Evolutionary conservation across 495 filamentous ascomycete species (phyloP).

Genomic region (Daldinia decipiens): DNA sequence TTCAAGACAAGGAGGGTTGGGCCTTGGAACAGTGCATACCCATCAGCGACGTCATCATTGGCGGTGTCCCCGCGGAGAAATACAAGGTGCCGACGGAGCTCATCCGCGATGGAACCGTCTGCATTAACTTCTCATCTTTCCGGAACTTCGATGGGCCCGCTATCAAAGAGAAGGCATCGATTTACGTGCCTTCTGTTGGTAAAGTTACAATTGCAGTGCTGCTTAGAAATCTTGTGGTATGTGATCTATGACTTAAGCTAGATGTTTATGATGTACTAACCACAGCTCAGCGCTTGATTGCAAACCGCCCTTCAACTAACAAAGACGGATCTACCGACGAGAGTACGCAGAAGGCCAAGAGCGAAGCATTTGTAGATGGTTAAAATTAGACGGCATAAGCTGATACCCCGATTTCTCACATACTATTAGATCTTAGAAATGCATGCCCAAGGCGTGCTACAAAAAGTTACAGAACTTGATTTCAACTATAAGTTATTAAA

Average conservation of each 20-base stretch:
- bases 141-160: conserved; percentile 87
- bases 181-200: conserved; percentile 95
- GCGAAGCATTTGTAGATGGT: conserved; percentile 52
- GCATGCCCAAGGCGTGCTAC: conserved; percentile 9
- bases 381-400: conserved; percentile 26
- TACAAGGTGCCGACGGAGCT: conserved; percentile 89
- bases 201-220: conserved; percentile 97
- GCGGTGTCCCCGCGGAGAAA: conserved; percentile 84
- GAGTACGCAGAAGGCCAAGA: conserved; percentile 48
- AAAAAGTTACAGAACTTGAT: neutral
- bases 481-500: neutral
- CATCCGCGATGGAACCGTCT: conserved; percentile 88
- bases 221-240: conserved; percentile 85
- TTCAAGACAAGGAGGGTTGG: conserved; percentile 79
- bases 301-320: conserved; percentile 52
- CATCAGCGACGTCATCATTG: conserved; percentile 91
- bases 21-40: conserved; percentile 81
- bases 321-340: conserved; percentile 46
- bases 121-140: conserved; percentile 96
- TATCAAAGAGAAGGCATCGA: conserved; percentile 93
- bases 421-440: conserved; percentile 2
- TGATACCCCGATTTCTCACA: conserved; percentile 7
- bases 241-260: conserved; percentile 44
- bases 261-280: conserved; percentile 10
- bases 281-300: conserved; percentile 52